phyloP scores from a whole-genome alignment of 192 early-diverging fungal genomes.

The Funneliformis geosporum region DNA sequence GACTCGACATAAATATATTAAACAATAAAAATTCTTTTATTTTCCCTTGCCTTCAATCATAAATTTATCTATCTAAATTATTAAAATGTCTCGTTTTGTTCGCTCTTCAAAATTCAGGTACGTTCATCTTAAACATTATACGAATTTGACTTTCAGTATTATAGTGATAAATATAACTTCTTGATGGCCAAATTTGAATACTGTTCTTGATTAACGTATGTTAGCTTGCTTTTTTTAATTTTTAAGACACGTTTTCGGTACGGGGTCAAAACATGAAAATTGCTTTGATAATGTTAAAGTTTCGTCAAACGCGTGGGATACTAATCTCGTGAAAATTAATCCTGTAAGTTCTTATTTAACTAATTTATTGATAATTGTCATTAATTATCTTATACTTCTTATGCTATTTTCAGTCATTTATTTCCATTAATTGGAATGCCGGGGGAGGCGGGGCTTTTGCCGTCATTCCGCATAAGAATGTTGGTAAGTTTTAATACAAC shows the following conservation, averaged over 20 bases:
- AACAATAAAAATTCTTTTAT: too few relatives aligned
- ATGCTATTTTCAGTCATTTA: constrained; percentile 52
- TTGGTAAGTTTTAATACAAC: constrained; percentile 46
- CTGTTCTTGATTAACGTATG: neutral
- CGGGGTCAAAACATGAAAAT: constrained; percentile 81
- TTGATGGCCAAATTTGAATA: neutral
- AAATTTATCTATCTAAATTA: neutral
- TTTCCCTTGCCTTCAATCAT: neutral
- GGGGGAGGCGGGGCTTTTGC: constrained; percentile 94
- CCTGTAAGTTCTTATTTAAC: constrained; percentile 58
- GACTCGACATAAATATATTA: too few relatives aligned
- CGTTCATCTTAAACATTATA: neutral
- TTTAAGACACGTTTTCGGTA: constrained; percentile 90
- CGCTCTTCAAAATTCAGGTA: constrained; percentile 79
- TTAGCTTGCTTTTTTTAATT: neutral
- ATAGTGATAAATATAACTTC: neutral
- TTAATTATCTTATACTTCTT: neutral
- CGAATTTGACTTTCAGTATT: neutral
- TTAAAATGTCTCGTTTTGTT: constrained; percentile 74
- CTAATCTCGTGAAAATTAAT: constrained; percentile 94
- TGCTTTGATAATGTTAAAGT: constrained; percentile 94
- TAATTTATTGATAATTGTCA: neutral
- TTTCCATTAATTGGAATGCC: constrained; percentile 80
- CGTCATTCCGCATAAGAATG: constrained; percentile 79
- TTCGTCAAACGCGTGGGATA: constrained; percentile 93